phyloP scores from a whole-genome alignment of 2,329 filamentous ascomycete species.

The Botrytis porri region DNA sequence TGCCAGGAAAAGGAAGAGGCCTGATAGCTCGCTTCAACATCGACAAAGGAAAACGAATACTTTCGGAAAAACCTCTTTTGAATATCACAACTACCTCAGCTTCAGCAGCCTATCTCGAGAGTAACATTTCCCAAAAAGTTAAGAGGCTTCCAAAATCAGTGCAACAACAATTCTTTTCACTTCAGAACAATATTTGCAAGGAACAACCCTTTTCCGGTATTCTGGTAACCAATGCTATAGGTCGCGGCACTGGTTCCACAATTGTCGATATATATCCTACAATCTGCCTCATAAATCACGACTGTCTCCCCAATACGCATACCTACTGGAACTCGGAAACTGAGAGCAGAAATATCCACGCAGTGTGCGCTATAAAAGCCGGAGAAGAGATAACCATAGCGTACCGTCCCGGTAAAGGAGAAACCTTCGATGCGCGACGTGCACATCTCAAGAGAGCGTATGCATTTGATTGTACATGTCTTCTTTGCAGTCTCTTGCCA shows the following conservation, averaged over 20 bases:
- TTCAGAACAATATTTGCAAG: slow-evolving; percentile 28
- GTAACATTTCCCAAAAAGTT: slow-evolving; percentile 19
- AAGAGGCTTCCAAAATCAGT: slow-evolving; percentile 18
- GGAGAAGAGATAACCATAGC: slow-evolving; percentile 31
- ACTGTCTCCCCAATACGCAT: slow-evolving; percentile 27
- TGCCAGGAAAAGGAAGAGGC: slow-evolving; percentile 41
- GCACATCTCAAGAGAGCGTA: slow-evolving; percentile 36
- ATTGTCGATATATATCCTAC: slow-evolving; percentile 25
- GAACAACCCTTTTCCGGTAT: slow-evolving; percentile 24
- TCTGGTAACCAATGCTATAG: slow-evolving; percentile 25
- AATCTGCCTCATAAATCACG: slow-evolving; percentile 29
- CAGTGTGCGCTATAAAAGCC: slow-evolving; percentile 22
- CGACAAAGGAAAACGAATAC: slow-evolving; percentile 40
- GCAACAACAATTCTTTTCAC: slow-evolving; percentile 25
- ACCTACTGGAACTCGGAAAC: slow-evolving; percentile 25
- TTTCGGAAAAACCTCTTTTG: slow-evolving; percentile 43
- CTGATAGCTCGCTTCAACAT: slow-evolving; percentile 41
- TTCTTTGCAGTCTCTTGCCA: slow-evolving; percentile 30
- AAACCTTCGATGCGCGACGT: slow-evolving; percentile 7
- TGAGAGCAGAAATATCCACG: slow-evolving; percentile 27
- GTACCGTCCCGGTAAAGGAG: slow-evolving; percentile 21
- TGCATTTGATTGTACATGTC: slow-evolving; percentile 38
- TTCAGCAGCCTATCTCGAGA: slow-evolving; percentile 15
- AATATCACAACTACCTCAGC: slow-evolving; percentile 22
- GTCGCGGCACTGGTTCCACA: slow-evolving; percentile 18